A percentile compares a stretch with the other conserved stretches of the same genome.
These are phyloP conservation scores for Amanita rubescens DNA, from an alignment of 768 basidiomycete species.

Conservation along the genomic window DNA sequence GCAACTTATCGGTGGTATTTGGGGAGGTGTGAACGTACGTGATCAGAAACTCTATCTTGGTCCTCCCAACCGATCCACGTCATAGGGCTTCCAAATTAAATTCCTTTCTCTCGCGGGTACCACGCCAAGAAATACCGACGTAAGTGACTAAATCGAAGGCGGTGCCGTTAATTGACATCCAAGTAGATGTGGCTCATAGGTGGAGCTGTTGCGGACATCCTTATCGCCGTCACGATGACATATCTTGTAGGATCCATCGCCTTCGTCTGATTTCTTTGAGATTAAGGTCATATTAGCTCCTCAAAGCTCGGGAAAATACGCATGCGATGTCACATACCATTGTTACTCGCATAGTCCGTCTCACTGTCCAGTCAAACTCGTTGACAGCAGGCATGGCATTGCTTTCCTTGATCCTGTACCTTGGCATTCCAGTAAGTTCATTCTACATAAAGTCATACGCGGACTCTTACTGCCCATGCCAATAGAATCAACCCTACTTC, in stretches of 20 bases:
- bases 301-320: constrained; percentile 1
- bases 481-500: background rate
- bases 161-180: background rate
- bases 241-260: background rate
- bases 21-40: background rate
- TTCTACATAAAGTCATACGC: background rate
- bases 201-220: constrained; percentile 8
- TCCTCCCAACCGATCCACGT: background rate
- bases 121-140: background rate
- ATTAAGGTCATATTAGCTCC: background rate
- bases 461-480: background rate
- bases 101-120: background rate
- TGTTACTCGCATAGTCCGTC: constrained; percentile 7
- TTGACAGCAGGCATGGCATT: constrained; percentile 4
- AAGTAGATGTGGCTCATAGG: constrained; percentile 9
- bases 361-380: constrained; percentile 11
- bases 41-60: background rate
- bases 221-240: constrained; percentile 10
- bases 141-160: background rate
- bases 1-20: background rate
- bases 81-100: background rate
- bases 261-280: background rate
- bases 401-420: background rate
- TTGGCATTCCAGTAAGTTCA: background rate
- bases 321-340: constrained; percentile 7